Percentiles rank a stretch among this genome's conserved stretches.
Conservation (phyloP, 352 stramenopile genomes). For the Pythium angustatum region DNA sequence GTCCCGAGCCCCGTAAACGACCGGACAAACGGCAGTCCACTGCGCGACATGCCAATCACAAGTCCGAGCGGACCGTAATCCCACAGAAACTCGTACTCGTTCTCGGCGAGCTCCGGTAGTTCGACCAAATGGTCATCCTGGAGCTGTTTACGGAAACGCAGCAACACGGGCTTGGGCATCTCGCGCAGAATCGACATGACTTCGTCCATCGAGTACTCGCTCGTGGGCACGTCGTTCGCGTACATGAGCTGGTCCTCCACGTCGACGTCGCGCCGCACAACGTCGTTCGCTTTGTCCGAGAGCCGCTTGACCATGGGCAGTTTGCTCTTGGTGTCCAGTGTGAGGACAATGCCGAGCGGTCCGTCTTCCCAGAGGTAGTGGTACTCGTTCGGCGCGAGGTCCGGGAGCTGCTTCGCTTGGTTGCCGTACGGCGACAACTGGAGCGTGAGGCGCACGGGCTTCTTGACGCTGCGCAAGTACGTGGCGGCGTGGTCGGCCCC, state of each 20-base stretch:
- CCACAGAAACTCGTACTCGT: slow-evolving; percentile 87
- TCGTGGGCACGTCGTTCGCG: slow-evolving; percentile 71
- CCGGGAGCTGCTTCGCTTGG: slow-evolving; percentile 48
- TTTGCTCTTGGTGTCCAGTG: slow-evolving; percentile 61
- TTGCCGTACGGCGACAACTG: slow-evolving; percentile 64
- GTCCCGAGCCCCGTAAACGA: slow-evolving; percentile 83
- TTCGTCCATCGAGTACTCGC: slow-evolving; percentile 68
- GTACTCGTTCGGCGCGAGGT: slow-evolving; percentile 75
- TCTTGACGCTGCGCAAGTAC: slow-evolving; percentile 62
- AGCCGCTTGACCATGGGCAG: slow-evolving; percentile 80
- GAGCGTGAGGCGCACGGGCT: slow-evolving; percentile 68
- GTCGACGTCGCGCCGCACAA: slow-evolving; percentile 45
- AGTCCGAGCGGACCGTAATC: slow-evolving; percentile 76
- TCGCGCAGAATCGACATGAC: slow-evolving; percentile 80
- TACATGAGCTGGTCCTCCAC: slow-evolving; percentile 79
- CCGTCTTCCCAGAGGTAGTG: slow-evolving; percentile 77
- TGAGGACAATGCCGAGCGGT: slow-evolving; percentile 72
- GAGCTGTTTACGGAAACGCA: slow-evolving; percentile 71
- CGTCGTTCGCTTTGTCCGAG: slow-evolving; percentile 54
- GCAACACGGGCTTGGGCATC: slow-evolving; percentile 74
- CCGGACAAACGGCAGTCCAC: slow-evolving; percentile 67
- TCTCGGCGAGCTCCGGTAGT: slow-evolving; percentile 49
- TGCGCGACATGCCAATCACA: slow-evolving; percentile 59
- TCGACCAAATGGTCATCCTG: slow-evolving; percentile 48
- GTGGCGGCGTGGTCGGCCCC: slow-evolving; percentile 62